A percentile compares a stretch with the other conserved stretches of the same genome.
Evolutionary conservation across 208 protist species (phyloP).

Genomic region (Trypanosoma brucei): DNA sequence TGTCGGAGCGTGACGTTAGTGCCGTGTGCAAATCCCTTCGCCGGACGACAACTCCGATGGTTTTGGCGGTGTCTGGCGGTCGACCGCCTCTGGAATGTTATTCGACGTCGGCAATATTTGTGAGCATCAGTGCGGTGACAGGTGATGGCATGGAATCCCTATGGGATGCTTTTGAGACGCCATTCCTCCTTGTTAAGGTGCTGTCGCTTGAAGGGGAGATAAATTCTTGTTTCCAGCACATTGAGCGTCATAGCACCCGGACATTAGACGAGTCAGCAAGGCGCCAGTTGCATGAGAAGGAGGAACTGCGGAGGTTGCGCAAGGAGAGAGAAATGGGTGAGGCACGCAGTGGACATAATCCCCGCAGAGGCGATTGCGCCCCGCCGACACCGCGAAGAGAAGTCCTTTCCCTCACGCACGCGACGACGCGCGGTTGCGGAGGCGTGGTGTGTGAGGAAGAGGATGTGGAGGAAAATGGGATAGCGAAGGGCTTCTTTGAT

Average conservation of each 20-base stretch:
- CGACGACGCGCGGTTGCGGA: neutral
- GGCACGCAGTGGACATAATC: neutral
- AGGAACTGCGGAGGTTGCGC: neutral
- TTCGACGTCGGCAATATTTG: conserved; percentile 40
- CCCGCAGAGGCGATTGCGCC: no score
- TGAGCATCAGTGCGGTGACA: conserved; percentile 42
- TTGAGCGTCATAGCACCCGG: conserved; percentile 20
- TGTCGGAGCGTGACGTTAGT: conserved; percentile 43
- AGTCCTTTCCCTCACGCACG: neutral
- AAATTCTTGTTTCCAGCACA: conserved; percentile 17
- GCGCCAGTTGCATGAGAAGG: conserved; percentile 9
- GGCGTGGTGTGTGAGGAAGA: neutral
- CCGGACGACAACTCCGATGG: conserved; percentile 40
- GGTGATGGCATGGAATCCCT: conserved; percentile 46
- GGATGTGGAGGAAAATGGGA: conserved; percentile 15
- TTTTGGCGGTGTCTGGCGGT: conserved; percentile 39
- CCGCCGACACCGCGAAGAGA: neutral
- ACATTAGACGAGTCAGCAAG: conserved; percentile 11
- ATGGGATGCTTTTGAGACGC: conserved; percentile 46
- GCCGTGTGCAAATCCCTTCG: conserved; percentile 30
- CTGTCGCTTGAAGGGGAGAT: conserved; percentile 40
- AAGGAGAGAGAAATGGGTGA: neutral
- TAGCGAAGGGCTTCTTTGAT: conserved; percentile 22
- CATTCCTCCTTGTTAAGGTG: conserved; percentile 52
- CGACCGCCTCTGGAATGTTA: conserved; percentile 32